These are phyloP conservation scores for Plasmodium vinckei DNA, from an alignment of 169 alveolate genomes.

Conservation along the genomic window DNA sequence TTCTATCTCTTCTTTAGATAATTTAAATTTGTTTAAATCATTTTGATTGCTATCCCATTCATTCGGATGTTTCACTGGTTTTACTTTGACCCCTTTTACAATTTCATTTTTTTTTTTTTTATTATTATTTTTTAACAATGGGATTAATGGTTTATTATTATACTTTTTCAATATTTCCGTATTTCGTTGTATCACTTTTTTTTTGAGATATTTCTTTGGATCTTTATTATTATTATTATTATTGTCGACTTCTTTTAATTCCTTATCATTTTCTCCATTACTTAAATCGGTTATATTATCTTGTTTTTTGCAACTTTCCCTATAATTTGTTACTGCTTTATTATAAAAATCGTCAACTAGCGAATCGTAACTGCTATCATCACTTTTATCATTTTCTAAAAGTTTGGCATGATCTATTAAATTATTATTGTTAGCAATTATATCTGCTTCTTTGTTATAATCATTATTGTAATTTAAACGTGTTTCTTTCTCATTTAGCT, in stretches of 20 bases:
- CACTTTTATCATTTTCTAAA: constrained; percentile 4
- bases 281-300: not conserved
- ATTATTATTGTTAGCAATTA: not conserved
- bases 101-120: constrained; percentile 5
- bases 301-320: not conserved
- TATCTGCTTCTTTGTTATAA: constrained; percentile 6
- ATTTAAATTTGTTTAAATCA: constrained; percentile 51
- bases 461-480: constrained; percentile 2
- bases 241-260: not conserved
- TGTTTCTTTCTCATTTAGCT: constrained; percentile 11
- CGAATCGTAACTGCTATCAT: constrained; percentile 63
- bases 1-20: constrained; percentile 70
- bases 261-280: not conserved
- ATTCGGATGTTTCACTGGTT: constrained; percentile 32
- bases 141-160: constrained; percentile 56
- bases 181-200: constrained; percentile 61
- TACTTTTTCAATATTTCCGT: constrained; percentile 43
- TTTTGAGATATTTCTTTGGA: constrained; percentile 15
- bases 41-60: constrained; percentile 73
- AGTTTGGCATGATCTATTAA: not conserved
- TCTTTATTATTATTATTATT: not conserved
- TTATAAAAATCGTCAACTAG: constrained; percentile 70
- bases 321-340: constrained; percentile 17
- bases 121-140: constrained; percentile 24
- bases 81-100: not conserved